Evolutionary conservation across 2,329 filamentous ascomycete species (phyloP).

Genomic region (Penicillium frequentans): DNA sequence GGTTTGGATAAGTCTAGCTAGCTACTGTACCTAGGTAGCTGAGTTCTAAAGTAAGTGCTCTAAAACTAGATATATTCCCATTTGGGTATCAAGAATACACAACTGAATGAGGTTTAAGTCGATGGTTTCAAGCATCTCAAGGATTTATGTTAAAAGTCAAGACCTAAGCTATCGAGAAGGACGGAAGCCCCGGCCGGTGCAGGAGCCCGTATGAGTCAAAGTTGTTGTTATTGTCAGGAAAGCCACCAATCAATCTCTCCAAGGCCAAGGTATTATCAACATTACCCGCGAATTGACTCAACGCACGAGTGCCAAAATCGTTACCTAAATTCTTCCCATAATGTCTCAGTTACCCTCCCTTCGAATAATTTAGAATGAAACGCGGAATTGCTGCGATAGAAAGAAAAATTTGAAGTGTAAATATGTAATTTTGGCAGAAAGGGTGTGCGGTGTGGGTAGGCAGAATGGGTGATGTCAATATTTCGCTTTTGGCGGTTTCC

Average conservation of each 20-base stretch:
- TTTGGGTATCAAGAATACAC: too few relatives aligned
- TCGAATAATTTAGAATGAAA: too few relatives aligned
- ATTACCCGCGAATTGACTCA: neutral
- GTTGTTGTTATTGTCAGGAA: neutral
- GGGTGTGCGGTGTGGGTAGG: neutral
- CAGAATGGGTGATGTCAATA: neutral
- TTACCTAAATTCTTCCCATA: fast-evolving
- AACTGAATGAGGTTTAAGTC: too few relatives aligned
- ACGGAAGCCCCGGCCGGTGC: too few relatives aligned
- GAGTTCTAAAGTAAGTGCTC: too few relatives aligned
- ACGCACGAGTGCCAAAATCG: neutral
- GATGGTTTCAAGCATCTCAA: too few relatives aligned
- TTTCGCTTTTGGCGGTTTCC: neutral
- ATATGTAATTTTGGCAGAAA: neutral
- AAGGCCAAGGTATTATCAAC: neutral
- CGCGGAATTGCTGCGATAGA: neutral
- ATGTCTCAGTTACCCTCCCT: too few relatives aligned
- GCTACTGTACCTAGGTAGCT: too few relatives aligned
- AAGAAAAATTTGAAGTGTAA: neutral
- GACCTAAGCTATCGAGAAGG: too few relatives aligned
- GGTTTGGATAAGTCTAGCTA: too few relatives aligned
- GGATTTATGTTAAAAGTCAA: too few relatives aligned
- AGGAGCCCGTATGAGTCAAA: neutral
- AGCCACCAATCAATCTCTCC: neutral
- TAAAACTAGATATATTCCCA: too few relatives aligned